Base-by-base conservation (phyloP, 2,329 filamentous ascomycete genomes). In the Aspergillus sp. region DNA sequence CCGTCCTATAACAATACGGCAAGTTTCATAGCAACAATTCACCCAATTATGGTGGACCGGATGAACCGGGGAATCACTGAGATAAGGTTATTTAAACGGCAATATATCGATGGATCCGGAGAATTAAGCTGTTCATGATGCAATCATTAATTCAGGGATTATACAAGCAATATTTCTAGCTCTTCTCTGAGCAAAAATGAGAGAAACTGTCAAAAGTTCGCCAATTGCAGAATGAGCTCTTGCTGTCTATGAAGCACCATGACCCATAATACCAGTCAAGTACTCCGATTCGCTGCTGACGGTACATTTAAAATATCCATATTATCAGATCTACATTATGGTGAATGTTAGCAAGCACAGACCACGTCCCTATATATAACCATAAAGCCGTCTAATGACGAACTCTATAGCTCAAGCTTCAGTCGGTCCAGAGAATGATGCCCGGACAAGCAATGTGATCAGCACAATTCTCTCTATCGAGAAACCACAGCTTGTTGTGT, bases 261-360 rank as follows among this genome's bases (percentile, higher is more conserved):
- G 35, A 5, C 15, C 7, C n/a, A 19, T 17, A 38, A 43, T 43
- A 25, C 22, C 22, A 20, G 39, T 42, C 39, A 20, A 42, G 6
- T 23, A 15, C 52, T 62, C 1, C 58, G 51, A 17, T 63, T 64
- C 23, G 55, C 51, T 1, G 39, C 50, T n/a, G 45, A 63, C 44
- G 61, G 60, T 4, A 61, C 56, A 4, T 76, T 79, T 44, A 70
- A 76, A 17, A 71, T 79, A 27, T 64, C 80, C 1, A 74, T 88
- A 10, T 85, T 89, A 51, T 77, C 80, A 23, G 85, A 89, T 55
- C 65, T 88, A 6, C 85, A 89, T 60, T 85, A 85, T 60, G 85
- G 84, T 7, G 85, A 89, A 64, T 77, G 80, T 80, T 65, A 54
- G 59, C 45, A 10, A 23, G 20, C 9, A n/a, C 3, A 3, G 5